phyloP scores from a whole-genome alignment of 306 rosid genomes.

The Carpinus viminea region DNA sequence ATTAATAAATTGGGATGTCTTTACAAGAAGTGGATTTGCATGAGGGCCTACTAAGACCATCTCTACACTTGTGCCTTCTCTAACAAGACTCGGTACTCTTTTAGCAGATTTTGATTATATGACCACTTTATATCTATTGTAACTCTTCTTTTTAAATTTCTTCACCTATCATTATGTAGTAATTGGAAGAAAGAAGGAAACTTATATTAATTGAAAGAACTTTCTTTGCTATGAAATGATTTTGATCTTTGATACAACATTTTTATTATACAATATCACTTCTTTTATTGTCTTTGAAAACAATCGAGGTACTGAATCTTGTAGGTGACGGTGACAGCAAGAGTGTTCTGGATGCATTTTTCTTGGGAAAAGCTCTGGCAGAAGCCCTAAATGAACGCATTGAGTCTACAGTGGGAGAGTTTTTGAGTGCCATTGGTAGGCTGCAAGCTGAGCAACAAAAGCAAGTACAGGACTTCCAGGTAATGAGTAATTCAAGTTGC shows the following conservation, averaged over 20 bases:
- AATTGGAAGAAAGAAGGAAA: not conserved
- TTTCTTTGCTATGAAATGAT: not conserved
- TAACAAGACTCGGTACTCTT: not conserved
- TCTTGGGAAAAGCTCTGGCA: conserved; percentile 94
- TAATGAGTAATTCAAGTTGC: conserved; percentile 30
- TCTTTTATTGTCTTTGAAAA: not conserved
- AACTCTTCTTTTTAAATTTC: not conserved
- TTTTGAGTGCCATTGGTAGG: conserved; percentile 76
- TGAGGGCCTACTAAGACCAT: not conserved
- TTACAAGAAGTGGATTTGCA: not conserved
- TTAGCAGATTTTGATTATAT: not conserved
- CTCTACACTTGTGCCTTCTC: not conserved
- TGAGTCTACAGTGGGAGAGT: conserved; percentile 85
- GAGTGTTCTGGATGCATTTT: conserved; percentile 87
- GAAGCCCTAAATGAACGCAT: conserved; percentile 88
- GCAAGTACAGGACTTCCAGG: conserved; percentile 81
- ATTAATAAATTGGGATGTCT: not conserved
- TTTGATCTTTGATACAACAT: not conserved
- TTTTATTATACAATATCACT: not conserved
- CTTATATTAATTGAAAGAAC: not conserved
- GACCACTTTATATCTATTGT: not conserved
- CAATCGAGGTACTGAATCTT: conserved; percentile 24
- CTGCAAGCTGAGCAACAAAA: conserved; percentile 92
- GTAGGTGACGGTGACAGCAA: conserved; percentile 73
- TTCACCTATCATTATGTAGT: not conserved